phyloP scores from a whole-genome alignment of 1,284 basidiomycete genomes.

The Melanopsichium pennsylvanicum region DNA sequence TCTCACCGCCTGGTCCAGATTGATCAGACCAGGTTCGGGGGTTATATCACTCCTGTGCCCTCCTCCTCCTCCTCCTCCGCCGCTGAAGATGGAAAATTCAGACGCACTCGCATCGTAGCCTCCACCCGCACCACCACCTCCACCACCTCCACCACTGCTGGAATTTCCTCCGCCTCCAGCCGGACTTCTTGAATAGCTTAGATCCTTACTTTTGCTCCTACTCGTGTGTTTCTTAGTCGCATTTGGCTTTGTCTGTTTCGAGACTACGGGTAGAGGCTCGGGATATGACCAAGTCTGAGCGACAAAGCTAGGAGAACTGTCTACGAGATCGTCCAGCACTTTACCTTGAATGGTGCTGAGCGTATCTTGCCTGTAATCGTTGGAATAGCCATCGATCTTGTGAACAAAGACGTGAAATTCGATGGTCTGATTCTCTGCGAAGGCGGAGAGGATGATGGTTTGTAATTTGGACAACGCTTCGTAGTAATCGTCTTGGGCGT shows the following conservation, averaged over 20 bases:
- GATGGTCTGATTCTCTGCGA: slow-evolving; percentile 78
- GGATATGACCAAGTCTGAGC: slow-evolving; percentile 47
- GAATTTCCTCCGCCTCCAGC: slow-evolving; percentile 31
- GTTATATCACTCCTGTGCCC: slow-evolving; percentile 32
- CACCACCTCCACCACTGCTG: slow-evolving; percentile 38
- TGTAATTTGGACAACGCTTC: slow-evolving; percentile 78
- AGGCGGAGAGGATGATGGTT: slow-evolving; percentile 65
- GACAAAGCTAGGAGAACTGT: slow-evolving; percentile 47
- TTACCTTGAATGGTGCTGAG: slow-evolving; percentile 59
- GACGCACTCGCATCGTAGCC: slow-evolving; percentile 46
- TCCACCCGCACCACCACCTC: slow-evolving; percentile 32
- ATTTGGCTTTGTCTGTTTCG: slow-evolving; percentile 15
- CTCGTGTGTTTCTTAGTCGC: slow-evolving; percentile 29
- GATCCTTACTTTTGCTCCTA: slow-evolving; percentile 38
- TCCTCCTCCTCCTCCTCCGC: slow-evolving; percentile 25
- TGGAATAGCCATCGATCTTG: slow-evolving; percentile 89
- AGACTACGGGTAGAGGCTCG: slow-evolving; percentile 27
- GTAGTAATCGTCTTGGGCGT: slow-evolving; percentile 77
- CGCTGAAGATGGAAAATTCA: slow-evolving; percentile 49
- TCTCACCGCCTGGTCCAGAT: slow-evolving; percentile 60
- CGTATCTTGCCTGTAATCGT: slow-evolving; percentile 80
- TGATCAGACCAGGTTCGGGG: slow-evolving; percentile 42
- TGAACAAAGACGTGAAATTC: slow-evolving; percentile 94
- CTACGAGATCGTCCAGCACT: slow-evolving; percentile 59
- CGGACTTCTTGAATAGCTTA: slow-evolving; percentile 36